These are phyloP conservation scores for Elsinoe perseae DNA, from an alignment of 2,329 filamentous ascomycete species.

Conservation along the genomic window DNA sequence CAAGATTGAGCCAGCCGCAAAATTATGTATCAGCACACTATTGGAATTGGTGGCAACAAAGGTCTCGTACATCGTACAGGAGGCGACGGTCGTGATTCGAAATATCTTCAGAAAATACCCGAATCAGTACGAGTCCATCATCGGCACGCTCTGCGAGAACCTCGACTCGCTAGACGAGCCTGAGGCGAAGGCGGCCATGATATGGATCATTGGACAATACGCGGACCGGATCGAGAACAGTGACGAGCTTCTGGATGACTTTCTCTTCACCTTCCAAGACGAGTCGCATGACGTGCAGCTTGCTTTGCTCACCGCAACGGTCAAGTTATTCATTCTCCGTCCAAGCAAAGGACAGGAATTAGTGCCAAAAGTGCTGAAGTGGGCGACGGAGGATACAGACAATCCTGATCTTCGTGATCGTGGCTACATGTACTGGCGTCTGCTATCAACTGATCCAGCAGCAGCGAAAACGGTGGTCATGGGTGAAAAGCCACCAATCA, in stretches of 20 bases:
- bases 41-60: slow-evolving; percentile 95
- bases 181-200: slow-evolving; percentile 96
- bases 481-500: slow-evolving; percentile 95
- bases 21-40: slow-evolving; percentile 83
- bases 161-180: slow-evolving; percentile 94
- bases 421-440: slow-evolving; percentile 99
- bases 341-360: slow-evolving; percentile 90
- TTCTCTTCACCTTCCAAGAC: slow-evolving; percentile 85
- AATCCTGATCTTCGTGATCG: slow-evolving; percentile 93
- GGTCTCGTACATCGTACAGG: slow-evolving; percentile 96
- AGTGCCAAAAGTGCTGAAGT: slow-evolving; percentile 91
- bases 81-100: slow-evolving; percentile 95
- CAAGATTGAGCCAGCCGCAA: slow-evolving; percentile 92
- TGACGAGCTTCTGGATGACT: slow-evolving; percentile 87
- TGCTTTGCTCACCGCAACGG: slow-evolving; percentile 86
- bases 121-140: slow-evolving; percentile 97
- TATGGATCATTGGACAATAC: slow-evolving; percentile 99
- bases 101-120: slow-evolving; percentile 99
- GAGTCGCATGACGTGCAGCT: slow-evolving; percentile 94
- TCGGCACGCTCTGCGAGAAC: slow-evolving; percentile 89
- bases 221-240: slow-evolving; percentile 96
- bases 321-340: slow-evolving; percentile 95
- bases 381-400: slow-evolving; percentile 98
- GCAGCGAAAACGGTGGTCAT: slow-evolving; percentile 85
- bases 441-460: slow-evolving; percentile 84